Evolutionary conservation across 73 alveolate species (phyloP).

Genomic region (Paramecium tetraurelia): DNA sequence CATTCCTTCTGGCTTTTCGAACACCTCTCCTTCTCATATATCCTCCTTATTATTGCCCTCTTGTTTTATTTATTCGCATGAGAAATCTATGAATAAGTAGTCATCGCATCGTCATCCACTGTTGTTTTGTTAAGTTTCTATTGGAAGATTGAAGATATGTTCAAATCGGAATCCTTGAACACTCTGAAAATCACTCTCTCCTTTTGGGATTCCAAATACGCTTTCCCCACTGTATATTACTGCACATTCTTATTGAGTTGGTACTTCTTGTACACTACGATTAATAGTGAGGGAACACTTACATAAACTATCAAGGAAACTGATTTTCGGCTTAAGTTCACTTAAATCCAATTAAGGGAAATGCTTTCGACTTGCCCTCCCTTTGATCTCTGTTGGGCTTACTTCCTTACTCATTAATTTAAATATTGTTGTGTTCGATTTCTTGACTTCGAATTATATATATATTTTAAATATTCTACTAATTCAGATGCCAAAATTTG

Average conservation of each 20-base stretch:
- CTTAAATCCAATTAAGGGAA: neutral
- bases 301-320: neutral
- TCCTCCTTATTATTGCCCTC: neutral
- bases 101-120: neutral
- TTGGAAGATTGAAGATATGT: neutral
- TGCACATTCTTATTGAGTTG: neutral
- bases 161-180: neutral
- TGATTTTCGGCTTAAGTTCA: neutral
- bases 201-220: neutral
- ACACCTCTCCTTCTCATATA: neutral
- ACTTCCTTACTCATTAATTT: neutral
- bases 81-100: neutral
- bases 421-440: neutral
- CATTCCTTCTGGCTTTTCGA: neutral
- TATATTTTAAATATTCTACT: neutral
- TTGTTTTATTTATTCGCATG: neutral
- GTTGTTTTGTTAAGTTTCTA: neutral
- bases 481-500: neutral
- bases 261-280: neutral
- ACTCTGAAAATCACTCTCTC: neutral
- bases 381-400: neutral
- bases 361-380: neutral
- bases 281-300: neutral
- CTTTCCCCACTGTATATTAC: neutral
- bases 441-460: neutral